phyloP scores from a whole-genome alignment of 139 green algal genomes.

The Mychonastes homosphaera region DNA sequence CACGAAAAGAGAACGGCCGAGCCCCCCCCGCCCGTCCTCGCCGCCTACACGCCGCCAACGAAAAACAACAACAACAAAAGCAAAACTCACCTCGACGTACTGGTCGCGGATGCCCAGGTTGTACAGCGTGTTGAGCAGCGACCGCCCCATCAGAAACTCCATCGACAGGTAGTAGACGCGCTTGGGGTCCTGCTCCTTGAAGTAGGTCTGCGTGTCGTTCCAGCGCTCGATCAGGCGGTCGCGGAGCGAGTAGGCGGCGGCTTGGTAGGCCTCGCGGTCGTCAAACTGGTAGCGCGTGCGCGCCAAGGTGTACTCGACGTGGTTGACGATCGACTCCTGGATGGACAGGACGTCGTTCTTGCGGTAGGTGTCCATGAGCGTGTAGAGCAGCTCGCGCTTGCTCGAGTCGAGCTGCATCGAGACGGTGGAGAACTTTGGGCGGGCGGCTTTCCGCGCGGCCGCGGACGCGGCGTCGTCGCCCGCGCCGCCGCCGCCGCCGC shows the following conservation, averaged over 20 bases:
- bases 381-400: conserved; percentile 56
- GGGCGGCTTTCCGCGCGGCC: too few species aligned
- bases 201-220: conserved; percentile 96
- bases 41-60: too few species aligned
- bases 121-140: conserved; percentile 86
- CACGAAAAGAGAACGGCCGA: too few species aligned
- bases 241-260: conserved; percentile 71
- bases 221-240: conserved; percentile 96
- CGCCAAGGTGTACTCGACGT: conserved; percentile 98
- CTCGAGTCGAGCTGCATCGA: conserved; percentile 20
- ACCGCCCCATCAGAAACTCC: conserved; percentile 95
- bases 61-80: too few species aligned
- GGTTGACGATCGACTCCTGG: conserved; percentile 92
- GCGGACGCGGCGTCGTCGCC: too few species aligned
- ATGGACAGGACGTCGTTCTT: conserved; percentile 92
- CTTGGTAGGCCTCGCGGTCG: conserved; percentile 89
- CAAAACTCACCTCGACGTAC: too few species aligned
- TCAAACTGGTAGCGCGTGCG: conserved; percentile 83
- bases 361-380: conserved; percentile 91
- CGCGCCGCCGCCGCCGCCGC: neutral
- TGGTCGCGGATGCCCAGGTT: conserved; percentile 77
- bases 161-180: conserved; percentile 93
- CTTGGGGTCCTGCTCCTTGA: conserved; percentile 90
- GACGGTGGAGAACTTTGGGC: conserved; percentile 34
- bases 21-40: too few species aligned